Base-by-base conservation (phyloP, 352 stramenopile genomes). In the Plasmopara viticola region DNA sequence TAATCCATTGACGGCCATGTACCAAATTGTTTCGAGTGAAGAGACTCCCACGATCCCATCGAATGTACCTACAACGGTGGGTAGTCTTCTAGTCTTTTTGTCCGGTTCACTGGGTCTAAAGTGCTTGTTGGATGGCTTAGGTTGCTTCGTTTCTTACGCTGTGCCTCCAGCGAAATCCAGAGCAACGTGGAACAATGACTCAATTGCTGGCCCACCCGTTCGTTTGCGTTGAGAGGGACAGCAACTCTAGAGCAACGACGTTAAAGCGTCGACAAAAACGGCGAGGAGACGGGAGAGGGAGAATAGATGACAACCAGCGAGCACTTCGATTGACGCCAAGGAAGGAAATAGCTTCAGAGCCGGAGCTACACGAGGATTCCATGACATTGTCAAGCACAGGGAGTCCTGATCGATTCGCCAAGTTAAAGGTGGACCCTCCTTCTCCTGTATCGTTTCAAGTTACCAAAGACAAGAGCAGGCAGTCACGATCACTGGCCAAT, bases 161-260 rank as follows among this genome's bases (percentile, higher is more conserved):
- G 33, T 91, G 80, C 47, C 60, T 91, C 8, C 80, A 87, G 31
- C 78, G 80, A 9, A 73, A 85, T 42, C 78, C 80, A 17, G 60
- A 60, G 14, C 64, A 95, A 15, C 76, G 96, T 39, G 89, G 93
- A 5, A 90, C 70, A 14, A 87, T 94, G 5, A 70, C 53, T 15
- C 78, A 96, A 48, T 70, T 99, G n/a, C 65, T 99, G 0, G 56
- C 73, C 3, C 88, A 97, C 56, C 74, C 78, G 5, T 99, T 99
- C 62, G 55, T 98, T 7, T 47, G 15, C 33, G 18, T 28, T 37
- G 2, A 37, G n/a, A 29, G 38, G 41, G 40, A 40, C 10, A 31
- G 18, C 18, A 58, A 51, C 34, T 2, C 30, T 20, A 67, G 38
- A 56, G 44, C 8, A 4, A 65, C 41, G 48, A 52, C 14, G 28